Conservation (phyloP, 345 rosid species). For the Adansonia digitata region DNA sequence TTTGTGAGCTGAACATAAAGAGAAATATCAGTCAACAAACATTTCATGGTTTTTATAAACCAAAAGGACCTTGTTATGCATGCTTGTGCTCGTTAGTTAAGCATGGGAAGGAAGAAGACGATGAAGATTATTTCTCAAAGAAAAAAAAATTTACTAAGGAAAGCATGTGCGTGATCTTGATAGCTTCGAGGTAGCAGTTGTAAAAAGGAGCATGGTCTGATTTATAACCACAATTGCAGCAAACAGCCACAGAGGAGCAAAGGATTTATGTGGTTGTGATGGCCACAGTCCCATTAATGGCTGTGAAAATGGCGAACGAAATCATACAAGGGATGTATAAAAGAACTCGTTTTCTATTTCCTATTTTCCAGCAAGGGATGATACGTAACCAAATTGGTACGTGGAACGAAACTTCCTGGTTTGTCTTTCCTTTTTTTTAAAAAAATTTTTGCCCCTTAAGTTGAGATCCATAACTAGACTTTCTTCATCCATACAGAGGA, state of each 20-base stretch:
- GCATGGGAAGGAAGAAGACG: neutral
- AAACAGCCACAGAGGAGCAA: neutral
- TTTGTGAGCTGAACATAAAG: constrained; percentile 46
- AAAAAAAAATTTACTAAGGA: neutral
- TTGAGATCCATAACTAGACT: neutral
- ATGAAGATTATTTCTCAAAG: neutral
- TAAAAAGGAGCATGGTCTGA: neutral
- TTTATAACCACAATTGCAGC: neutral
- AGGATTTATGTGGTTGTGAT: neutral
- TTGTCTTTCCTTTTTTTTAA: neutral
- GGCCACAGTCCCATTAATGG: neutral
- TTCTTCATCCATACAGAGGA: too few species aligned
- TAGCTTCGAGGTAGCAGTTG: neutral
- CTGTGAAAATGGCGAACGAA: neutral
- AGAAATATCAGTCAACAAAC: constrained; percentile 7
- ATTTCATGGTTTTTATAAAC: neutral
- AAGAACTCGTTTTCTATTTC: neutral
- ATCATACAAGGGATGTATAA: neutral
- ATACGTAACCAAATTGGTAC: neutral
- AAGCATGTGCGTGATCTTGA: neutral
- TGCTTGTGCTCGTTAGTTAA: neutral
- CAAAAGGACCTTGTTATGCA: neutral
- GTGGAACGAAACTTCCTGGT: neutral
- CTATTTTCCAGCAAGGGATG: neutral
- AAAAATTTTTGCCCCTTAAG: too few species aligned